Evolutionary conservation across 345 rosid genomes (phyloP), one percentile per base, ranked within the genome.

Genomic region (Balakata baccata): DNA sequence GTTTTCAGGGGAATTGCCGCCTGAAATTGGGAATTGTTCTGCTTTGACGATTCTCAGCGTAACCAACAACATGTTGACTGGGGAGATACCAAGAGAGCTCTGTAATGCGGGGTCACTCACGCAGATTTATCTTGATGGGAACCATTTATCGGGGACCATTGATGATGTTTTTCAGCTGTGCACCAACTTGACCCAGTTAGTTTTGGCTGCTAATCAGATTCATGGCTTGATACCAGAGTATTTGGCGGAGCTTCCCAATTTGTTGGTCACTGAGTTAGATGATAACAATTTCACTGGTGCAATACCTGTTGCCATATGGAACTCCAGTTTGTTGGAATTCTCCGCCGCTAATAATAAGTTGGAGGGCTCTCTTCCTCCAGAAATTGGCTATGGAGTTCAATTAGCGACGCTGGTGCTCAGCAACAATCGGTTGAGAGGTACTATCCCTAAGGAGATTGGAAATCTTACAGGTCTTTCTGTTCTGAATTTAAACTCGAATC

Each of bases 281-380:
- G 88, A 91, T 23, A 95, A 95, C 83, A 79, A 87, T 80, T 89
- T 92, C 81, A 79, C 85, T 2, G 96, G 98, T 66, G 56, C 73
- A 0, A 81, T 92, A 39, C 98, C 97, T 6, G 45, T 34, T 39
- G 83, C 82, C 75, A 80, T 95, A 5, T 92, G 98, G 97, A 84
- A 79, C 25, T 87, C 92, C 4, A 41, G 23, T 62, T 78, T 95
- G 85, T 84, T 91, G 92, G 97, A 92, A 85, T 89, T 95, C 47
- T 87, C 93, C 3, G 97, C 88, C 9, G 85, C 88, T 38, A 82
- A 81, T 74, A 95, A 95, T 65, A 47, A 77, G 56, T 64, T 95
- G 13, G 84, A 83, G 80, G 96, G 94, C 47, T 71, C 74, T 74
- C 74, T 93, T 72, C 82, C 94, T 6, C 52, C 22, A 9, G 92